A percentile compares a stretch with the other conserved stretches of the same genome.
Conservation (phyloP, 192 early-diverging fungal genomes). For the Kappamyces sp. region DNA sequence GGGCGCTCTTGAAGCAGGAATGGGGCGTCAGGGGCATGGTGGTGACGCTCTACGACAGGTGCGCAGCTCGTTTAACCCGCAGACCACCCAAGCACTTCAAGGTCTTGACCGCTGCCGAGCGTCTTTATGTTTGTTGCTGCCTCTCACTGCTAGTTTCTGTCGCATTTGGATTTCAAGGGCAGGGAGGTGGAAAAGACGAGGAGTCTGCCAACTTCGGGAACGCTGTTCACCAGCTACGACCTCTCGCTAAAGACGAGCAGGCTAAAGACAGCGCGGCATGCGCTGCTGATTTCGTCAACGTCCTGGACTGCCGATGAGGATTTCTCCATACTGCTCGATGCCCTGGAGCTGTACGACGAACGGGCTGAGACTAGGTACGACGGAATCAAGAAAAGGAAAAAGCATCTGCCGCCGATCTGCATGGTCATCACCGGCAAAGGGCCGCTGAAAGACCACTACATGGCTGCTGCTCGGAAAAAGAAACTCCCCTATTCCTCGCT, state of each 20-base stretch:
- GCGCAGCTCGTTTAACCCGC: too few relatives aligned
- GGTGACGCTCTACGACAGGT: conserved; percentile 68
- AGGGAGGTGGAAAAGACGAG: neutral
- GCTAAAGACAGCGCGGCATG: conserved; percentile 50
- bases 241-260: too few relatives aligned
- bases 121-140: conserved; percentile 49
- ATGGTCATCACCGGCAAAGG: conserved; percentile 94
- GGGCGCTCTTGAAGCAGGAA: conserved; percentile 48
- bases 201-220: neutral
- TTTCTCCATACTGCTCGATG: conserved; percentile 73
- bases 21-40: conserved; percentile 67
- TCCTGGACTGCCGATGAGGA: conserved; percentile 98
- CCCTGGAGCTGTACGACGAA: conserved; percentile 33
- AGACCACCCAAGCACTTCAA: conserved; percentile 72
- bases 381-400: conserved; percentile 1
- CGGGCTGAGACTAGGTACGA: conserved; percentile 51
- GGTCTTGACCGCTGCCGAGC: conserved; percentile 52
- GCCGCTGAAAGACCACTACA: conserved; percentile 66
- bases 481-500: conserved; percentile 50
- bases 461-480: conserved; percentile 53
- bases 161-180: neutral
- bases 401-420: conserved; percentile 37
- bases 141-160: neutral
- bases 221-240: neutral
- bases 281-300: conserved; percentile 80